Conservation (phyloP, 306 rosid genomes). For the Hippophae tibetana region DNA sequence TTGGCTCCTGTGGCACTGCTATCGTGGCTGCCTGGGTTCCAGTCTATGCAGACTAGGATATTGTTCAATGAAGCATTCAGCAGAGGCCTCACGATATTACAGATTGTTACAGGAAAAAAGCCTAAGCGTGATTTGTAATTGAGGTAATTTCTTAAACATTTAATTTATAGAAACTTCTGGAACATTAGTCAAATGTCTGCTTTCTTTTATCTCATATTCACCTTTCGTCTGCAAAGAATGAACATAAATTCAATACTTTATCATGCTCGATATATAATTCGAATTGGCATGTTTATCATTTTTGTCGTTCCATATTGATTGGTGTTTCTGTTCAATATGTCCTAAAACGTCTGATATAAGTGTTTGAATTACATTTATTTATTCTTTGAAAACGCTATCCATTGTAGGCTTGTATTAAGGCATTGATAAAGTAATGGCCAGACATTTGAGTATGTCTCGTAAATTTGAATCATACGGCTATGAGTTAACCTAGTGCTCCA, state of each 20-base stretch:
- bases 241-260: no score
- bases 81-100: conserved; percentile 64
- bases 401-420: no score
- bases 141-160: conserved; percentile 24
- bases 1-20: conserved; percentile 69
- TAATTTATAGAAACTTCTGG: conserved; percentile 7
- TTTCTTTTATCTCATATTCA: background rate
- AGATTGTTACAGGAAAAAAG: conserved; percentile 64
- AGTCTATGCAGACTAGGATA: conserved; percentile 80
- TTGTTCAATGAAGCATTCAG: conserved; percentile 87
- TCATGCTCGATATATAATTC: no score
- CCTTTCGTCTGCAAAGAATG: background rate
- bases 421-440: no score
- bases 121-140: conserved; percentile 24
- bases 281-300: background rate
- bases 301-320: background rate
- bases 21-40: conserved; percentile 90
- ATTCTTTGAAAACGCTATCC: no score
- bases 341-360: no score
- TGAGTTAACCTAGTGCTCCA: no score
- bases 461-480: no score
- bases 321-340: background rate
- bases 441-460: no score
- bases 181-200: background rate
- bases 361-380: no score